Evolutionary conservation across 139 green algal genomes (phyloP).

Genomic region (Nannochloris sp.): DNA sequence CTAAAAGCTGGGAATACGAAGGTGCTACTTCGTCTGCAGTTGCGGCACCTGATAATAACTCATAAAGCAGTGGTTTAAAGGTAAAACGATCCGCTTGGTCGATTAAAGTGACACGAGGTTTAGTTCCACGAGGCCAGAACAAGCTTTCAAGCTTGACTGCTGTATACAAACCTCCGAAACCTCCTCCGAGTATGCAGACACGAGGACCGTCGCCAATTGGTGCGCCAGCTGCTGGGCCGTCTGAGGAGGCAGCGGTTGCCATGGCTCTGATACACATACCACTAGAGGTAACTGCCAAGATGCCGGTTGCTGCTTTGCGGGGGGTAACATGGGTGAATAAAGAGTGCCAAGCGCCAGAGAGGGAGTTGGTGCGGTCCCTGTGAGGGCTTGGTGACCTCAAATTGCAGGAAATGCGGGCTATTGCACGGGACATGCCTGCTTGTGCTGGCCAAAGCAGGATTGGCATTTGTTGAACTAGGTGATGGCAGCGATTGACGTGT

Average conservation of each 20-base stretch:
- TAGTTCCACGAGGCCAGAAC: slow-evolving; percentile 78
- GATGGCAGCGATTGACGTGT: too few species aligned
- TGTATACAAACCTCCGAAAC: slow-evolving; percentile 97
- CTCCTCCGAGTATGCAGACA: slow-evolving; percentile 90
- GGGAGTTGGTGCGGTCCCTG: too few species aligned
- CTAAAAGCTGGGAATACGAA: slow-evolving; percentile 75
- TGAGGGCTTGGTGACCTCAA: too few species aligned
- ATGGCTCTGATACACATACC: background rate
- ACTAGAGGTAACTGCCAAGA: background rate
- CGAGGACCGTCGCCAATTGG: slow-evolving; percentile 28
- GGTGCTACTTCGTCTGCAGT: slow-evolving; percentile 83
- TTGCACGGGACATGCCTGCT: too few species aligned
- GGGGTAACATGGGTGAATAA: background rate
- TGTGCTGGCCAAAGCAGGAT: too few species aligned
- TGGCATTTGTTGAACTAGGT: too few species aligned
- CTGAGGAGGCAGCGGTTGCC: background rate
- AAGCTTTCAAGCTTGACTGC: slow-evolving; percentile 83
- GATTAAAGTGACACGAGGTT: slow-evolving; percentile 81
- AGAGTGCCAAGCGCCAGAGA: background rate
- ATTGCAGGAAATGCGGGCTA: too few species aligned
- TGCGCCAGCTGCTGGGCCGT: background rate
- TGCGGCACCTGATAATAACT: slow-evolving; percentile 80
- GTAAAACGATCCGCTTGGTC: slow-evolving; percentile 90
- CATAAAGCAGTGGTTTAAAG: slow-evolving; percentile 99
- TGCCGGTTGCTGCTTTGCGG: background rate